These are phyloP conservation scores for Xylariaceae sp. DNA, from an alignment of 2,329 filamentous ascomycete species.

Conservation along the genomic window DNA sequence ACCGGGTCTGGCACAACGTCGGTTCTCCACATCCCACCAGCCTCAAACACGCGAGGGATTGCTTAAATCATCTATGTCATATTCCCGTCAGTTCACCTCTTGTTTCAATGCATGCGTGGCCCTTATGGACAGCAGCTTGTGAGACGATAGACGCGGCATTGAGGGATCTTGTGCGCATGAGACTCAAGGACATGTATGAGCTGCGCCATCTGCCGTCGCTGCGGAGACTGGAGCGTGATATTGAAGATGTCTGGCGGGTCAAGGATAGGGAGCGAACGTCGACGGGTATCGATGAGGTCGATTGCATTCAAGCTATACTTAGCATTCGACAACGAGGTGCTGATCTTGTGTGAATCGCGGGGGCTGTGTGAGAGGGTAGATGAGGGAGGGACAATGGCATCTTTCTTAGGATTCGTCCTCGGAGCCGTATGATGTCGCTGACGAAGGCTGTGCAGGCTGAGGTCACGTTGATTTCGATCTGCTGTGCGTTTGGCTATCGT, in stretches of 20 bases:
- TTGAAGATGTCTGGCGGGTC: conserved; percentile 29
- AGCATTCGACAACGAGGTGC: conserved; percentile 23
- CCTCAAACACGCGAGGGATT: conserved; percentile 23
- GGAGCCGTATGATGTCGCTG: conserved; percentile 17
- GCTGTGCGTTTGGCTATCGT: too few relatives aligned
- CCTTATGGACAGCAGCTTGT: conserved; percentile 31
- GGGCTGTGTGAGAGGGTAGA: not conserved
- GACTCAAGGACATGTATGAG: conserved; percentile 28
- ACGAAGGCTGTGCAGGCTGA: conserved; percentile 24
- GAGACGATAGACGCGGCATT: conserved; percentile 26
- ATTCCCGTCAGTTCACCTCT: conserved; percentile 28
- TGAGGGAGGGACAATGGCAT: not conserved
- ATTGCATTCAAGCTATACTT: conserved; percentile 29
- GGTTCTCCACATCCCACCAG: conserved; percentile 20
- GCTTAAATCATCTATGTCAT: conserved; percentile 25
- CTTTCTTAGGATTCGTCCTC: conserved; percentile 16
- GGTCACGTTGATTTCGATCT: conserved; percentile 1
- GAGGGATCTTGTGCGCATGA: conserved; percentile 24
- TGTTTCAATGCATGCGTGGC: conserved; percentile 30
- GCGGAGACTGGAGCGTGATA: conserved; percentile 26
- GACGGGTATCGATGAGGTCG: conserved; percentile 29
- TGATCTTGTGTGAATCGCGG: conserved; percentile 11
- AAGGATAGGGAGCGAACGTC: conserved; percentile 27
- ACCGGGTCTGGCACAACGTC: conserved; percentile 28
- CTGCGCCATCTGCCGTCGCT: conserved; percentile 29